Evolutionary conservation across 345 rosid genomes (phyloP).

Genomic region (Bruguiera parviflora): DNA sequence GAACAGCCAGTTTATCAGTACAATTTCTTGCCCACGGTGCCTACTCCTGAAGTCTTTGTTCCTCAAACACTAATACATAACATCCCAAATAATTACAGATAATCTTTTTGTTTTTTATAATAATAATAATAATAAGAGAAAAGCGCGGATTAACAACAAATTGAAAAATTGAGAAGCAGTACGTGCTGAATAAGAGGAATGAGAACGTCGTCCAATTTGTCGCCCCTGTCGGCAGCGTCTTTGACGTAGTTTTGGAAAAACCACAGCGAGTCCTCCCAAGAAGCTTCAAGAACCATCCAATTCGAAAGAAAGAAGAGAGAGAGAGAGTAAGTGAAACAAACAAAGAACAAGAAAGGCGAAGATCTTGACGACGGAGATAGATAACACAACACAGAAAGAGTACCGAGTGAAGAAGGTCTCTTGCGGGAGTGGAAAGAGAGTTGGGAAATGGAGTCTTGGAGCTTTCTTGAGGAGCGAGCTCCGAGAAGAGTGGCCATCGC

Average conservation of each 20-base stretch:
- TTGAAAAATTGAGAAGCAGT: conserved; percentile 8
- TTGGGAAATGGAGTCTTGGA: conserved; percentile 49
- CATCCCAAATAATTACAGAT: not conserved
- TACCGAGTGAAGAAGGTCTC: conserved; percentile 43
- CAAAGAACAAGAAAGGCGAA: not conserved
- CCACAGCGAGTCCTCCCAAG: conserved; percentile 70
- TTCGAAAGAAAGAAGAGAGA: not conserved
- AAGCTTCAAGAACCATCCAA: conserved; percentile 33
- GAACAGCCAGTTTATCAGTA: conserved; percentile 64
- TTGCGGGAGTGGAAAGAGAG: conserved; percentile 37
- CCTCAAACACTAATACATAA: conserved; percentile 45
- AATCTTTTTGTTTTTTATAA: no score
- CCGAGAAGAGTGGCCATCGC: conserved; percentile 54
- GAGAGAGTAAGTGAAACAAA: not conserved
- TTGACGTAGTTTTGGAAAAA: conserved; percentile 49
- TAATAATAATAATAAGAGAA: no score
- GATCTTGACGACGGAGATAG: not conserved
- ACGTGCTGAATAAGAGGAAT: conserved; percentile 75
- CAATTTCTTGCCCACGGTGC: conserved; percentile 48
- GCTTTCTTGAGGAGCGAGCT: conserved; percentile 67
- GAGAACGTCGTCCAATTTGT: conserved; percentile 51
- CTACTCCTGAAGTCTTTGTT: conserved; percentile 39
- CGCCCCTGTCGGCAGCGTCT: conserved; percentile 50
- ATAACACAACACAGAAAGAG: not conserved
- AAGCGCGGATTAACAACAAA: not conserved